Percentiles rank a stretch among this genome's conserved stretches.
Conservation (phyloP, 2,329 filamentous ascomycete species). For the Arthrinium puccinioides region DNA sequence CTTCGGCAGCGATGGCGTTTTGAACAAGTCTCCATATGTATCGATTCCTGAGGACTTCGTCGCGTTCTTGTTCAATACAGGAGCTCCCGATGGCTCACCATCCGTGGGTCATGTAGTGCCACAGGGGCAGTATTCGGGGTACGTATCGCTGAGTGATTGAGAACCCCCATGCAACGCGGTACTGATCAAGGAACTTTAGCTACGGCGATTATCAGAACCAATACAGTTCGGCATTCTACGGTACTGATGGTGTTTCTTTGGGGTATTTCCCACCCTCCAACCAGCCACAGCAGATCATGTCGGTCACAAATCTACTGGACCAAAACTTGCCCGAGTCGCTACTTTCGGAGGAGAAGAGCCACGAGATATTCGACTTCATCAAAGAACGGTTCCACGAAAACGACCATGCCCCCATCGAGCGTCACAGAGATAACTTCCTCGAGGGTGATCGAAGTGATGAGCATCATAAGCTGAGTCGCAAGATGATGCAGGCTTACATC, state of each 20-base stretch:
- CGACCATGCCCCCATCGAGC: conserved; percentile 64
- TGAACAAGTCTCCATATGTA: conserved; percentile 75
- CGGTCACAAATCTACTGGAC: conserved; percentile 78
- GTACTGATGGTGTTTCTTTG: conserved; percentile 37
- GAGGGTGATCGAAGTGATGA: conserved; percentile 67
- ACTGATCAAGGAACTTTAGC: too few relatives aligned
- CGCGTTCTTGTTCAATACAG: conserved; percentile 73
- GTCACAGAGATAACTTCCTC: conserved; percentile 69
- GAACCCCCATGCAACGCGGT: not conserved
- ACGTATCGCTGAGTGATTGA: too few relatives aligned
- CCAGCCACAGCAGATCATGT: conserved; percentile 73
- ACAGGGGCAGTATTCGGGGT: conserved; percentile 40
- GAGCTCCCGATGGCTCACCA: conserved; percentile 44
- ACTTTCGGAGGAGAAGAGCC: conserved; percentile 81
- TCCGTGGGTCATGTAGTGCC: conserved; percentile 44
- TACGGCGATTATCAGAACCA: conserved; percentile 46
- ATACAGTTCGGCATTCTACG: conserved; percentile 42
- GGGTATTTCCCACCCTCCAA: conserved; percentile 49
- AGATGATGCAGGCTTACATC: conserved; percentile 95
- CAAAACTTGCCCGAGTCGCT: conserved; percentile 71
- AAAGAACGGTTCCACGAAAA: conserved; percentile 74
- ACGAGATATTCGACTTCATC: conserved; percentile 77
- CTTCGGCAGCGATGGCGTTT: conserved; percentile 73
- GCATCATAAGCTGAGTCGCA: conserved; percentile 66
- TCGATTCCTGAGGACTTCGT: conserved; percentile 84